Conservation (phyloP, 306 rosid genomes). For the Pterocarpus santalinus region DNA sequence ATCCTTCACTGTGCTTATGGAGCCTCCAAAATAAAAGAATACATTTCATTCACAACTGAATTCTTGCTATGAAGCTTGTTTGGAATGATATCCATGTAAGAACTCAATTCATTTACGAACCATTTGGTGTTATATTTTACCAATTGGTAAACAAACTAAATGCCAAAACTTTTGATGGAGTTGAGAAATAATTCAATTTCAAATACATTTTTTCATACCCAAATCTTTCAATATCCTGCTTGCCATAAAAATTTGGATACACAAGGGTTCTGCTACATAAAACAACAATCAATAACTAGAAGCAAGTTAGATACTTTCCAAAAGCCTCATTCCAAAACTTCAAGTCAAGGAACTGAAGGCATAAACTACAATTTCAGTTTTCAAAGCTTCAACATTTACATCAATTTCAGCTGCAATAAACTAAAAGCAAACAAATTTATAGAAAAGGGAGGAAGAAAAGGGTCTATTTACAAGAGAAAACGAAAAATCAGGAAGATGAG, state of each 20-base stretch:
- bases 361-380: neutral
- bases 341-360: neutral
- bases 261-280: neutral
- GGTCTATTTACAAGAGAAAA: neutral
- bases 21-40: neutral
- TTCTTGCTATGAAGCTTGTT: neutral
- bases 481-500: neutral
- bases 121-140: neutral
- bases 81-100: neutral
- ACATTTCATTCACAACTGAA: neutral
- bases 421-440: neutral
- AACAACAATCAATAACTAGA: slow-evolving; percentile 6
- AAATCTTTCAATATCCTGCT: neutral
- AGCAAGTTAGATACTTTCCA: neutral
- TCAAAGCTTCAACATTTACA: neutral
- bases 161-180: neutral
- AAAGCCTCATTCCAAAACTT: neutral
- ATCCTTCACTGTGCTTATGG: neutral
- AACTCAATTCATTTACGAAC: neutral
- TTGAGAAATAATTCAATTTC: neutral
- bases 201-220: neutral
- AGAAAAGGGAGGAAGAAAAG: neutral
- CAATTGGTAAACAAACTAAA: neutral
- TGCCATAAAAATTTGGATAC: neutral
- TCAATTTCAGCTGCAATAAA: neutral